Base-by-base conservation (phyloP, 345 rosid genomes). In the Salix arbutifolia region DNA sequence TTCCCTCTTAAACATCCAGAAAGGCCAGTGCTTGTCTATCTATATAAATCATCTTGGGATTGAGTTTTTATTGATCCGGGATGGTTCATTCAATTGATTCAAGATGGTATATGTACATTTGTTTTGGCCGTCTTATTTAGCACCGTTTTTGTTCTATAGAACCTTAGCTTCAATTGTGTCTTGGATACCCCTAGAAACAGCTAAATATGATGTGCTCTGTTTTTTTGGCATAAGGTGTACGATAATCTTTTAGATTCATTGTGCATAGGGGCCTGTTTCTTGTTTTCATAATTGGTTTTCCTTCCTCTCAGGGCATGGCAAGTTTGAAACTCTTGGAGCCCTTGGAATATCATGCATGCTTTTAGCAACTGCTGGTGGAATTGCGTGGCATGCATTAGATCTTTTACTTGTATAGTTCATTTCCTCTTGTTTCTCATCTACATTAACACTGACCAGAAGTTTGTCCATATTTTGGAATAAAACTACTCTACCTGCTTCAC, bases 321-420 rank as follows among this genome's bases (percentile, higher is more conserved):
- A 93, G 75, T 95, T 95, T 53, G 99, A 95, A 84, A 88, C 95
- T 67, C 87, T 93, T 11, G 99, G 97, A 82, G 96, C 99, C 42
- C 94, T 93, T 75, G 97, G 91, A 65, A 95, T 93, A 84, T 93
- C 99, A 73, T 85, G 84, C 86, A 91, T 95, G 97, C 97, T 93
- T 85, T 80, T 93, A 82, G 97, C 90, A 8, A 91, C 99, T 73
- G 90, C 96, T 76, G 89, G 91, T 64, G 96, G 97, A 81, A 89
- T 95, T 85, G 93, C 89, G 10, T 95, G 91, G 94, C 99, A 91
- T 90, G 91, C 99, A 76, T 40, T 85, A 14, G 85, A 93, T 52
- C 80, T 95, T 86, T 80, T 93, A 71, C 61, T 70, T 77, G 97
- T 95, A 90, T 72, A 84, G 65, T 71, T 69, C 58, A 76, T 76